Percentiles rank a stretch among this genome's conserved stretches.
phyloP scores from a whole-genome alignment of 176 grass and related monocot species.

The Oryza brachyantha region DNA sequence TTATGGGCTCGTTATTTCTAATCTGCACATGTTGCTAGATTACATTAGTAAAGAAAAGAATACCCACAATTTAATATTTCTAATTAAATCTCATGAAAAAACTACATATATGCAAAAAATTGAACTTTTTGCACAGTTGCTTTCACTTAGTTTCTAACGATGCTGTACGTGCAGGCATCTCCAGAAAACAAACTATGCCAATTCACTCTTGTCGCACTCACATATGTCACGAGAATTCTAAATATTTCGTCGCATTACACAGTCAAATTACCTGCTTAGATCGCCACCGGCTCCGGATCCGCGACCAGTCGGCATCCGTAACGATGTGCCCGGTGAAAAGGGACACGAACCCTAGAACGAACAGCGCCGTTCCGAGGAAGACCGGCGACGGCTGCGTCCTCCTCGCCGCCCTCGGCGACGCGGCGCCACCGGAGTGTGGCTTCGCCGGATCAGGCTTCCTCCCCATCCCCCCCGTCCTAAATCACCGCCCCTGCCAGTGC shows the following conservation, averaged over 20 bases:
- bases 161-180: not conserved
- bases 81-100: not conserved
- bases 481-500: too few species aligned
- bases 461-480: conserved; percentile 37
- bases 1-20: conserved; percentile 38
- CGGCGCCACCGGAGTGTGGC: conserved; percentile 22
- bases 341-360: conserved; percentile 70
- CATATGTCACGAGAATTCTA: not conserved
- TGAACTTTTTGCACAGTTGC: not conserved
- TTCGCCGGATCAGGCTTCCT: conserved; percentile 45
- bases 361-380: conserved; percentile 54
- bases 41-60: not conserved
- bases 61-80: not conserved
- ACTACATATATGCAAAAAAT: not conserved
- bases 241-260: not conserved
- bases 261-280: conserved; percentile 51
- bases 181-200: not conserved
- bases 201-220: not conserved
- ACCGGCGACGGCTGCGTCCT: conserved; percentile 43
- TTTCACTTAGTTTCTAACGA: not conserved
- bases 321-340: conserved; percentile 81
- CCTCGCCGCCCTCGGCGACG: conserved; percentile 34
- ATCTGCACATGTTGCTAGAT: conserved; percentile 50
- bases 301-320: conserved; percentile 78
- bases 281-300: conserved; percentile 57